Evolutionary conservation across 2,329 filamentous ascomycete species (phyloP), one percentile per base, ranked within the genome.

Genomic region (Colletotrichum zoysiae): DNA sequence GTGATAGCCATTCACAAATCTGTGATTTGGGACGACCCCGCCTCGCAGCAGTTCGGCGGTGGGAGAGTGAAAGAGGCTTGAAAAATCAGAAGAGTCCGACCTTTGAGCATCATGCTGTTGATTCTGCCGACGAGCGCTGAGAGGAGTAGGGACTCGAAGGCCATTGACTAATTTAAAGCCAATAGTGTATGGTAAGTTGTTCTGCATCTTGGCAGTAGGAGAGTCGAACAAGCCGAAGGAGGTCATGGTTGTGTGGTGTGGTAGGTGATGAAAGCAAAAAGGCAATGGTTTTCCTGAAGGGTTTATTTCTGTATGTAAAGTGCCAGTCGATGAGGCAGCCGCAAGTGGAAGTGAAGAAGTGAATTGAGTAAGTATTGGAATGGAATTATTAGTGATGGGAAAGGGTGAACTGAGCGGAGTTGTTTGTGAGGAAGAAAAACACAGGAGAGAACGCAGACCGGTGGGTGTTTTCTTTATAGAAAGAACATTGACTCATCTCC

Each of bases 141-240:
- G 23, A 59, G 9, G 53, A 2, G n/a, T 16, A 4, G 56, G 56
- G 30, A 59, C 38, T 33, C 56, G 56, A 40, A 44, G n/a, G 9
- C 56, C 56, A 3, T 42, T 59, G n/a, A 59, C 14, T 23, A 59
- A 2, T 12, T 5, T 30, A 18, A 5, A 44, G 38, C 38, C 38
- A 38, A 7, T n/a, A 0, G 16, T 42, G n/a, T 7, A 18, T 2
- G 38, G 16, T 3, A 5, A 3, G 2, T 1, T 2, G 11, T 6
- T n/a, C 12, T 44, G 56, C 7, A 44, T 16, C 12, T n/a, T 5
- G 56, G 56, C 40, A 2, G 57, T 59, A 46, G 57, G 57, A 33
- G 57, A 59, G 23, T 59, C n/a, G 23, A 44, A 59, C n/a, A 59
- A 35, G 35, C 23, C 38, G 6, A 8, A 30, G 16, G 23, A 33